Evolutionary conservation across 139 green algal genomes (phyloP).

Genomic region (Medakamo hakoo): DNA sequence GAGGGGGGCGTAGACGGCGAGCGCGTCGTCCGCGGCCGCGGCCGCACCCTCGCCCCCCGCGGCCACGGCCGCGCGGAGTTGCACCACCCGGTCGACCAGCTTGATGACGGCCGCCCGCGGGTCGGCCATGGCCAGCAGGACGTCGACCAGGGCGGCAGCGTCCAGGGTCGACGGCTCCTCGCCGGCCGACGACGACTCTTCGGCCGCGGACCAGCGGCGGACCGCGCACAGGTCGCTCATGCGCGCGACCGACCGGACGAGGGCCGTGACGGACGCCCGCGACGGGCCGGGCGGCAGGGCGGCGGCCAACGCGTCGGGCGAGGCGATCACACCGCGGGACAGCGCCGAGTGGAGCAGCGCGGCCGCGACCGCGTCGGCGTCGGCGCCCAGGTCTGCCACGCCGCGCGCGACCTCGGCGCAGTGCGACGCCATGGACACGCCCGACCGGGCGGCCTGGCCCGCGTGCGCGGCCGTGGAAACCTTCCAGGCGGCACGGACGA

Average conservation of each 20-base stretch:
- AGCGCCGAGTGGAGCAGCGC: constrained; percentile 43
- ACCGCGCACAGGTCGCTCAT: constrained; percentile 31
- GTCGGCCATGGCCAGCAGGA: constrained; percentile 57
- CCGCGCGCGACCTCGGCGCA: constrained; percentile 16
- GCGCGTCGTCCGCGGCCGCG: constrained; percentile 38
- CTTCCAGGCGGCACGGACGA: background rate
- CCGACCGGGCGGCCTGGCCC: background rate
- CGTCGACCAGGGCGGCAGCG: constrained; percentile 16
- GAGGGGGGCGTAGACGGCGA: constrained; percentile 68
- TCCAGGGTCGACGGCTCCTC: background rate
- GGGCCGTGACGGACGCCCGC: constrained; percentile 18
- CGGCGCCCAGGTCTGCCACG: constrained; percentile 46
- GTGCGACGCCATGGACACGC: background rate
- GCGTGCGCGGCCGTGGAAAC: background rate
- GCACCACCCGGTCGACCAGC: constrained; percentile 61
- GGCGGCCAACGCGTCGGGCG: constrained; percentile 17
- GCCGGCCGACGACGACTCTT: constrained; percentile 7
- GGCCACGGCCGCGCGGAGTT: constrained; percentile 47
- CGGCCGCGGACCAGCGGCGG: constrained; percentile 11
- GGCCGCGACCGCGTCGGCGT: constrained; percentile 38
- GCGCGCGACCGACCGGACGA: constrained; percentile 25
- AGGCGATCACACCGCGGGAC: constrained; percentile 17
- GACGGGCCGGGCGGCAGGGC: constrained; percentile 37
- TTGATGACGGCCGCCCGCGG: constrained; percentile 58
- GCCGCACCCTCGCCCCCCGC: constrained; percentile 18